These are phyloP conservation scores for Pseudogymnoascus sp. DNA, from an alignment of 2,329 filamentous ascomycete genomes.

Conservation along the genomic window DNA sequence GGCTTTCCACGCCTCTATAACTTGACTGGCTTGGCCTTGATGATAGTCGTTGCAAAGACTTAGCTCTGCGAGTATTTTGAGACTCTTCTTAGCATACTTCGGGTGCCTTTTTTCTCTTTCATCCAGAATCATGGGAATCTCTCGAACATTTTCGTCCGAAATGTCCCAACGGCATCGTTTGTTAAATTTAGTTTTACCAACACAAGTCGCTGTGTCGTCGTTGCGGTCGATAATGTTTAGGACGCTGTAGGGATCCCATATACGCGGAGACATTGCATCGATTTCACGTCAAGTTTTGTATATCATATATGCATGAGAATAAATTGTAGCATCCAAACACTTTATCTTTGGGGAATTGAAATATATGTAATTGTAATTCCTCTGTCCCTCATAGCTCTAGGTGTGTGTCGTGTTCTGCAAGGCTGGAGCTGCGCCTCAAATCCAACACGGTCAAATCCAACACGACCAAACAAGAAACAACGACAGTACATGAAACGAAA, in stretches of 20 bases:
- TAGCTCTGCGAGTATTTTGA: slow-evolving; percentile 1
- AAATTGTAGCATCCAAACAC: not conserved
- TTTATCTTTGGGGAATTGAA: not conserved
- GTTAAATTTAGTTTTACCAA: not conserved
- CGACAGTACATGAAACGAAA: too few relatives aligned
- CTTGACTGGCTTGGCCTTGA: not conserved
- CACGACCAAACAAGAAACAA: not conserved
- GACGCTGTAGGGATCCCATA: not conserved
- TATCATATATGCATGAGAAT: not conserved
- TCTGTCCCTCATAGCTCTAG: not conserved
- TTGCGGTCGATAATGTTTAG: not conserved
- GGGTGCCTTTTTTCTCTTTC: not conserved
- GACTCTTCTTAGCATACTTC: not conserved
- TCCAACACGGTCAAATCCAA: not conserved
- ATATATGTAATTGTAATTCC: not conserved
- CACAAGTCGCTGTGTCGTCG: not conserved
- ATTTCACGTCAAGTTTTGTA: not conserved
- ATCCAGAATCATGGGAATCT: not conserved
- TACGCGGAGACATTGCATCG: not conserved
- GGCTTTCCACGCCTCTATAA: not conserved
- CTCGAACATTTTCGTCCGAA: not conserved
- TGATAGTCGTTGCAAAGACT: slow-evolving; percentile 11
- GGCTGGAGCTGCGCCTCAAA: not conserved
- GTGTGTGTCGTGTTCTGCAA: not conserved
- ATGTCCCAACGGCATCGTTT: not conserved